Conservation (phyloP, 176 grass and related monocot genomes). For the Miscanthus lutarioriparius region DNA sequence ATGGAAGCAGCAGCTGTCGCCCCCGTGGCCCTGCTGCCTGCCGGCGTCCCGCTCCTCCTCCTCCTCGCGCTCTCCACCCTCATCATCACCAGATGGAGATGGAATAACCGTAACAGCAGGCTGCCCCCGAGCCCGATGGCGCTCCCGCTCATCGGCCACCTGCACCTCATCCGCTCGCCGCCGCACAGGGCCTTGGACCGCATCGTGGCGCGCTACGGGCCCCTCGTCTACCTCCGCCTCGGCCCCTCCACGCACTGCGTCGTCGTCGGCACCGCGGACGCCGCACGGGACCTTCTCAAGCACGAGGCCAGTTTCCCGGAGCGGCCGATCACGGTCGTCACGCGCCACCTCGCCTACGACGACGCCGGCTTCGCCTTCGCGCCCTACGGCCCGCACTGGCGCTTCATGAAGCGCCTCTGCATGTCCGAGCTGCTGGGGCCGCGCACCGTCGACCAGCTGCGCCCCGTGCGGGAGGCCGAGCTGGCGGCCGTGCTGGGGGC, state of each 20-base stretch:
- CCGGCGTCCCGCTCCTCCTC: not conserved
- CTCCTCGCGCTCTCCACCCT: not conserved
- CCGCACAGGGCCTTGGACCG: slow-evolving; percentile 45
- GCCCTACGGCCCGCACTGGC: slow-evolving; percentile 52
- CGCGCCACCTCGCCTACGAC: slow-evolving; percentile 49
- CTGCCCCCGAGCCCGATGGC: slow-evolving; percentile 37
- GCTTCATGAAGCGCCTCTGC: slow-evolving; percentile 70
- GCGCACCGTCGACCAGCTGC: slow-evolving; percentile 51
- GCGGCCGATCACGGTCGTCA: slow-evolving; percentile 17
- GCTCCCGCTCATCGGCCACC: slow-evolving; percentile 54
- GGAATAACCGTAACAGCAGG: not conserved
- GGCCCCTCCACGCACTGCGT: slow-evolving; percentile 57
- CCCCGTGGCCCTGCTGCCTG: no score
- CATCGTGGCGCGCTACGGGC: slow-evolving; percentile 32
- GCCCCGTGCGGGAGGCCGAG: slow-evolving; percentile 48
- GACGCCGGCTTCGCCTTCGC: no score
- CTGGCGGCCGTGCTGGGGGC: slow-evolving; percentile 35
- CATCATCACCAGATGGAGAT: not conserved
- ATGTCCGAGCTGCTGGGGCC: slow-evolving; percentile 64
- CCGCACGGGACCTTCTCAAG: slow-evolving; percentile 38
- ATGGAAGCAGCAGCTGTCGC: no score
- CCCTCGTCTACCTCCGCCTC: slow-evolving; percentile 50
- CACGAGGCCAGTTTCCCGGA: slow-evolving; percentile 52
- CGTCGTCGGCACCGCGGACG: slow-evolving; percentile 37
- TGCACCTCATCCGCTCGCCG: slow-evolving; percentile 44